These are phyloP conservation scores for Oryza glumipatula DNA, from an alignment of 176 grass and related monocot genomes.

Conservation along the genomic window DNA sequence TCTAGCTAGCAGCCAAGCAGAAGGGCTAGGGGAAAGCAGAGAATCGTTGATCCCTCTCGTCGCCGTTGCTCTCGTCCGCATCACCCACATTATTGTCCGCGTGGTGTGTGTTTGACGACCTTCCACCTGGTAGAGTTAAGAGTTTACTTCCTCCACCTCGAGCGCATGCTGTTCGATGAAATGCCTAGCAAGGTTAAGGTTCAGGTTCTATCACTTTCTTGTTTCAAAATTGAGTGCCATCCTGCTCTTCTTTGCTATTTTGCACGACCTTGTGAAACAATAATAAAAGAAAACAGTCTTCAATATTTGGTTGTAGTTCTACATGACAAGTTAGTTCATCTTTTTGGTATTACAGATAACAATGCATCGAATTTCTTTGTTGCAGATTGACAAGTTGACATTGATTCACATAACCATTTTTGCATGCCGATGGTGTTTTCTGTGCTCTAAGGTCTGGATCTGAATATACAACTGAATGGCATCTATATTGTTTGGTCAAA, in stretches of 20 bases:
- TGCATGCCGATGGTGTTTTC: background rate
- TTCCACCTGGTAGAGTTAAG: background rate
- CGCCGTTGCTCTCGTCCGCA: background rate
- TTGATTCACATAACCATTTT: background rate
- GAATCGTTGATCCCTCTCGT: background rate
- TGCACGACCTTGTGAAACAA: background rate
- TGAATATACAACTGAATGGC: background rate
- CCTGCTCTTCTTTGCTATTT: background rate
- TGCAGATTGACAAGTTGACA: background rate
- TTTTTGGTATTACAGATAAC: background rate
- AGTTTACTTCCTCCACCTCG: background rate
- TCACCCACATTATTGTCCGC: too few relatives aligned
- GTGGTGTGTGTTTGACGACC: background rate
- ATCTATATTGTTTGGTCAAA: background rate
- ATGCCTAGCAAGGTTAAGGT: constrained; percentile 5
- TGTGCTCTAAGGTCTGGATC: background rate
- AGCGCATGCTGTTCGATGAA: background rate
- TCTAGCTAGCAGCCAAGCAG: too few relatives aligned
- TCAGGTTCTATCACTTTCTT: background rate
- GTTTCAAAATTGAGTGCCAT: too few relatives aligned
- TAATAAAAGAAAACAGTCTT: background rate
- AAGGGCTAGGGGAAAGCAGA: too few relatives aligned
- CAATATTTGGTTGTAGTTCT: background rate
- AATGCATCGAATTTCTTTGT: background rate
- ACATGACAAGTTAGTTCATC: background rate